Evolutionary conservation across 148 eudicot species (phyloP), one percentile per base, ranked within the genome.

Genomic region (Polygonum maritimum): DNA sequence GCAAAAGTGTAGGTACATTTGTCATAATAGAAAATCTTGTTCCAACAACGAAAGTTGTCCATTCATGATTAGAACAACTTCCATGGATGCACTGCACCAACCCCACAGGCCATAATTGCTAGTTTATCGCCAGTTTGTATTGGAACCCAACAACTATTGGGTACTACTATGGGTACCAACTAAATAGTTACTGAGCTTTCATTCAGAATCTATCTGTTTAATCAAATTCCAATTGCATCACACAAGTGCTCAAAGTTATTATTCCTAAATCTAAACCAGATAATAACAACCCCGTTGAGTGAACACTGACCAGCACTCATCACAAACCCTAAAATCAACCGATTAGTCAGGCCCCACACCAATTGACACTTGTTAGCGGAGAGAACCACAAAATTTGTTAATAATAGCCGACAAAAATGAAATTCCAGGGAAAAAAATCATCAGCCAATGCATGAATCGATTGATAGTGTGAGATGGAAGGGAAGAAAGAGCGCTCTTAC

Each of bases 401-500:
- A 48, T 12, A 18, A 48, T 12, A 48, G 13, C 52, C 14, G 12
- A 48, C 52, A 15, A 48, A 48, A 48, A 12, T 15, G 52, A 15
- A 48, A 48, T 12, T 7, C 3, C 52, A 73, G 63, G 52, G 51
- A 72, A 67, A 49, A 13, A 13, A 33, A 77, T 65, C 41, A 7
- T 39, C 41, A 8, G 12, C 21, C 63, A 18, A n/a, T 35, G 19
- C 13, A 21, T 75, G 31, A 26, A 26, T 26, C 31, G 31, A 26
- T 26, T 26, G 31, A 26, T 26, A 26, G 31, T 26, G 31, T 26
- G 31, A 26, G 31, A 26, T 26, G 31, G 31, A 26, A 26, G 31
- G 60, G 48, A 47, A 74, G 76, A 57, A 44, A 45, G 65, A 55
- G 77, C 49, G 55, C 52, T 76, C 89, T 84, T 67, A 92, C 98